phyloP scores from a whole-genome alignment of 2,329 filamentous ascomycete species.

The Botrytis porri region DNA sequence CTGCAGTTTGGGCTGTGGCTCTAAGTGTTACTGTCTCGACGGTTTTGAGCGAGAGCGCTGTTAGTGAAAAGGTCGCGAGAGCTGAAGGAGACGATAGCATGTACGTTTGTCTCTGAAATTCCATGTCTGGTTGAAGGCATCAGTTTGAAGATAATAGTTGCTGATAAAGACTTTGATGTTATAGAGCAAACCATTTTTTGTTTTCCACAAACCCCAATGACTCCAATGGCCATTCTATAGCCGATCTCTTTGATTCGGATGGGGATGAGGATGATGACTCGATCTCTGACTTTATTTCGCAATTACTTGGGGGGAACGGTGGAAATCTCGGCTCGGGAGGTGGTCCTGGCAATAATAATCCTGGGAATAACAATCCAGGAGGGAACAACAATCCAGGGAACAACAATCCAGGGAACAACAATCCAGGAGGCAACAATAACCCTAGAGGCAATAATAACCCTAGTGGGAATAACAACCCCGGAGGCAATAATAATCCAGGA shows the following conservation, averaged over 20 bases:
- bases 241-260: neutral
- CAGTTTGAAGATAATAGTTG: too few species aligned
- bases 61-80: conserved; percentile 1
- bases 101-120: neutral
- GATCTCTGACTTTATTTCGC: neutral
- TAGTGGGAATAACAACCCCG: neutral
- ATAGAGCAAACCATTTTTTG: neutral
- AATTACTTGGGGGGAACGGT: neutral
- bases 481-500: neutral
- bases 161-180: neutral
- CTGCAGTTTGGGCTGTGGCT: neutral
- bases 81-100: neutral
- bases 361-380: neutral
- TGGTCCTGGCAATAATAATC: neutral
- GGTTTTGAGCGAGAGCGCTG: neutral
- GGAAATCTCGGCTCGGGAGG: neutral
- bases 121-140: neutral
- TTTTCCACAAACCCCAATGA: neutral
- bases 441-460: neutral
- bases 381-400: neutral
- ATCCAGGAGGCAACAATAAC: neutral
- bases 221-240: neutral
- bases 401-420: neutral
- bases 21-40: neutral
- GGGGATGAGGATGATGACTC: neutral